Evolutionary conservation across 495 filamentous ascomycete genomes (phyloP).

Genomic region (Penicillium psychrofluorescens): DNA sequence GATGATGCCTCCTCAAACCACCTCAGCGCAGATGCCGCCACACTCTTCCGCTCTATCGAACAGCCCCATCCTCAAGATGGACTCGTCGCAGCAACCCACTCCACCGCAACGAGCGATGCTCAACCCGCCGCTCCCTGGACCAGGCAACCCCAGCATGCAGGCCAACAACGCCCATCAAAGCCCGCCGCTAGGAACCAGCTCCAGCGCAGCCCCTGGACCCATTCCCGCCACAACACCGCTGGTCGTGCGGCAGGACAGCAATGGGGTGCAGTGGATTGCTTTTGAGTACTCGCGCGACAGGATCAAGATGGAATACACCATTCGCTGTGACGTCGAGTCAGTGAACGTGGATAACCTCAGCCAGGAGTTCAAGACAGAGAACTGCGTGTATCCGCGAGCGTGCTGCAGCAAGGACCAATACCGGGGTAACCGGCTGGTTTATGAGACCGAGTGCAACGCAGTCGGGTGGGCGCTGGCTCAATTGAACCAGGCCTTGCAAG

Average conservation of each 20-base stretch:
- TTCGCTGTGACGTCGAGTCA: slow-evolving; percentile 95
- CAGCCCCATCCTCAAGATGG: slow-evolving; percentile 30
- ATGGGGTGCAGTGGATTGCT: slow-evolving; percentile 97
- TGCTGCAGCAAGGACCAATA: slow-evolving; percentile 96
- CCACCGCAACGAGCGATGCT: slow-evolving; percentile 32
- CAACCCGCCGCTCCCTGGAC: slow-evolving; percentile 34
- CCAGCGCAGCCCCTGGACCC: slow-evolving; percentile 92
- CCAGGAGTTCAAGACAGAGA: slow-evolving; percentile 90
- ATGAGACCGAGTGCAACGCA: slow-evolving; percentile 97
- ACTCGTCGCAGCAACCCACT: slow-evolving; percentile 40
- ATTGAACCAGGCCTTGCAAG: slow-evolving; percentile 80
- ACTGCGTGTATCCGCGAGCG: slow-evolving; percentile 94
- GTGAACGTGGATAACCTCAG: slow-evolving; percentile 81
- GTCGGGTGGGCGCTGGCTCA: slow-evolving; percentile 96
- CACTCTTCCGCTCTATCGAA: slow-evolving; percentile 39
- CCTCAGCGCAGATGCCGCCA: slow-evolving; percentile 44
- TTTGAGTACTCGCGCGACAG: slow-evolving; percentile 97
- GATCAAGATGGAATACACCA: slow-evolving; percentile 99
- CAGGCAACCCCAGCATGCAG: slow-evolving; percentile 47
- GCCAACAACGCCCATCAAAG: slow-evolving; percentile 40
- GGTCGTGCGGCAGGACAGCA: slow-evolving; percentile 90
- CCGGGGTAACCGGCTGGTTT: slow-evolving; percentile 85
- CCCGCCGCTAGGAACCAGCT: slow-evolving; percentile 48
- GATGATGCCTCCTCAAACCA: slow-evolving; percentile 63
- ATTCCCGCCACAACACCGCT: slow-evolving; percentile 97